phyloP scores from a whole-genome alignment of 805 yeast species.

The Kodamaea laetipori region DNA sequence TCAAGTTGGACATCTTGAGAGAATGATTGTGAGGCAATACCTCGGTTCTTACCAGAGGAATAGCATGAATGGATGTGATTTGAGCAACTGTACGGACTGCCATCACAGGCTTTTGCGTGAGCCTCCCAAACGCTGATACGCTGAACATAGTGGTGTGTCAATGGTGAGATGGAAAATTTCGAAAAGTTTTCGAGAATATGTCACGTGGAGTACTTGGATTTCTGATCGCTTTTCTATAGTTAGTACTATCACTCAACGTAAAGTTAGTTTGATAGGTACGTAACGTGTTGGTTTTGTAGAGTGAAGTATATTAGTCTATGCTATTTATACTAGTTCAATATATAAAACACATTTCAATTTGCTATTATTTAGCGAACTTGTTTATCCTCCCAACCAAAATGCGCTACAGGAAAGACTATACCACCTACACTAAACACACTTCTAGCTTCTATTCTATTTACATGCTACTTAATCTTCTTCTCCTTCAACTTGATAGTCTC shows the following conservation, averaged over 20 bases:
- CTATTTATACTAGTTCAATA: too few species aligned
- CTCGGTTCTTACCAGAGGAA: slow-evolving; percentile 49
- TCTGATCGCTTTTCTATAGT: too few species aligned
- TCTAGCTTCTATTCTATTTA: slow-evolving; percentile 1
- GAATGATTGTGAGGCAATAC: slow-evolving; percentile 64
- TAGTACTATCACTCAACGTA: too few species aligned
- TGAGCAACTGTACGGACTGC: slow-evolving; percentile 36
- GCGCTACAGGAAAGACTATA: too few species aligned
- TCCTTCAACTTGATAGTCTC: slow-evolving; percentile 90
- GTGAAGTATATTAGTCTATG: too few species aligned
- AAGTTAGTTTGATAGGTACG: too few species aligned
- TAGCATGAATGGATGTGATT: slow-evolving; percentile 51
- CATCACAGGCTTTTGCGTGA: slow-evolving; percentile 36
- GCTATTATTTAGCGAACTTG: too few species aligned
- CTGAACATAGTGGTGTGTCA: slow-evolving; percentile 8
- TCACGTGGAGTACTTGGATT: too few species aligned
- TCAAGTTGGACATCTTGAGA: slow-evolving; percentile 64
- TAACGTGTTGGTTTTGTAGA: too few species aligned
- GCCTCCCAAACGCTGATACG: slow-evolving; percentile 37
- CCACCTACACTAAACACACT: too few species aligned
- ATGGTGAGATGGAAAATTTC: slow-evolving; percentile 4
- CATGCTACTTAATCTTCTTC: slow-evolving; percentile 79
- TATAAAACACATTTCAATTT: too few species aligned
- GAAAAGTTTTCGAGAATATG: slow-evolving; percentile 6
- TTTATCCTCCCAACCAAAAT: too few species aligned